Base-by-base conservation (phyloP, 352 stramenopile species). In the Phytophthora pisi region DNA sequence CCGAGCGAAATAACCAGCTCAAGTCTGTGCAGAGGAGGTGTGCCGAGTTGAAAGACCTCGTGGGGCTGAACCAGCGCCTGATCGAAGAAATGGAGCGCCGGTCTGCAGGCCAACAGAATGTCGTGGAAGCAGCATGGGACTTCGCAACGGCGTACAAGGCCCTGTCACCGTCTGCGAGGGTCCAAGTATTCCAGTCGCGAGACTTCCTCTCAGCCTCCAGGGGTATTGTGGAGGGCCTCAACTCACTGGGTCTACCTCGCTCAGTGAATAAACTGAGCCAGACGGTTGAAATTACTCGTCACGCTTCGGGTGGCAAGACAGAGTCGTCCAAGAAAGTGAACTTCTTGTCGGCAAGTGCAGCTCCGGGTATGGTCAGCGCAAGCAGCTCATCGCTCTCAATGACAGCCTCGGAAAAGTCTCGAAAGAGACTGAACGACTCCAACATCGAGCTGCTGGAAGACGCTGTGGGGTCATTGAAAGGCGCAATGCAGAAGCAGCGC, bases 81-180 rank as follows among this genome's bases (percentile, higher is more conserved):
- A 77, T 86, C 4, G 68, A 70, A 20, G 78, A 86, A 66, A 72
- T 82, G 51, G 78, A 86, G 55, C 66, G 70, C 5, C 70, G 77
- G 31, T 72, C 64, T 3, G 64, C 73, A 4, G 64, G 66, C 7
- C 72, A 80, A 26, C 67, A 79, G 43, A 68, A 54, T 26, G 70
- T 86, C 13, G 54, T 84, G 43, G 78, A 86, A 46, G 78, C 78
- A 6, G 78, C 74, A 5, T 79, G 59, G 64, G 52, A 67, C 38
- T 84, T 86, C 45, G 61, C 78, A 15, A 63, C 64, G 0, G 71
- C 78, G 7, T 86, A 79, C 58, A 78, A 75, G 42, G 75, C 68
- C 20, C 49, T 84, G 36, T 63, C 73, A 38, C 72, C 74, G 58
- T 68, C 68, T 30, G 74, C 77, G 0, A 61, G 68, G 28, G 64